These are phyloP conservation scores for Penicillium fuscoglaucum DNA, from an alignment of 2,329 filamentous ascomycete genomes.

Conservation along the genomic window DNA sequence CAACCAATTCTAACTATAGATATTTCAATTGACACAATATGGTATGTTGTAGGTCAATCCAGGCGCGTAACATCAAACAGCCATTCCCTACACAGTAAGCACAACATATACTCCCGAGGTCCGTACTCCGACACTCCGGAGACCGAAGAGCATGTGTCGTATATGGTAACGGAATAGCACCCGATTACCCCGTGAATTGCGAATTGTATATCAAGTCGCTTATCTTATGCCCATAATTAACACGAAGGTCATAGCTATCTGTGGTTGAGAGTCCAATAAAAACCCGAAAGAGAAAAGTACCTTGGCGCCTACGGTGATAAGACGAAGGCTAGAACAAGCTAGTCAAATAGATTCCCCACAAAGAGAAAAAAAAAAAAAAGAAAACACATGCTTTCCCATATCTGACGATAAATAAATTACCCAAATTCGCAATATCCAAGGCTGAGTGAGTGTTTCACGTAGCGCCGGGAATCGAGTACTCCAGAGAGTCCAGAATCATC, in stretches of 20 bases:
- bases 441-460: constrained; percentile 3
- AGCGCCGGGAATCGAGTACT: neutral
- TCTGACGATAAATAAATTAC: neutral
- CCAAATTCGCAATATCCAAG: neutral
- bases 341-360: neutral
- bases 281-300: neutral
- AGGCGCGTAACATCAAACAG: neutral
- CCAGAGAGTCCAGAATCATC: neutral
- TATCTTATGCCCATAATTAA: neutral
- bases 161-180: neutral
- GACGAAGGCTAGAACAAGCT: neutral
- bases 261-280: neutral
- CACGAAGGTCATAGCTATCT: neutral
- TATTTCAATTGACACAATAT: neutral
- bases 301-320: neutral
- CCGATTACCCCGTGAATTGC: neutral
- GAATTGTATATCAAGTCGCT: neutral
- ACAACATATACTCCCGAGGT: neutral
- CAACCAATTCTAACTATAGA: neutral
- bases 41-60: neutral
- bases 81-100: neutral
- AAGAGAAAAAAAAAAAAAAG: no score
- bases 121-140: neutral
- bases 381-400: neutral
- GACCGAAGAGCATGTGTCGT: neutral